Conservation (phyloP, 83 land plant species). For the Picea abies region DNA sequence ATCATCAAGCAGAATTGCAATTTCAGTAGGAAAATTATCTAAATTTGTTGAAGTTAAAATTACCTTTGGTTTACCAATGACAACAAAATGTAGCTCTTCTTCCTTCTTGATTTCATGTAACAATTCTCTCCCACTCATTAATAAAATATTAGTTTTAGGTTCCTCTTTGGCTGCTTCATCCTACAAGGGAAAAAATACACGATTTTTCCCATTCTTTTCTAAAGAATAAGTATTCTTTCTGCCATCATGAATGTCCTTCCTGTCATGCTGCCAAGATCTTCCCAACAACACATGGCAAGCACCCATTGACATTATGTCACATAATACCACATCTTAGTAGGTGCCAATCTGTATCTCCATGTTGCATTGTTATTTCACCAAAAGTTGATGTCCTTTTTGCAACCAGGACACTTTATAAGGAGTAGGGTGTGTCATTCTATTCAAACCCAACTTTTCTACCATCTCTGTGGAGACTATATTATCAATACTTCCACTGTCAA, state of each 20-base stretch:
- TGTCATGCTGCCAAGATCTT: background rate
- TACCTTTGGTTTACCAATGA: background rate
- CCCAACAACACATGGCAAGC: conserved; percentile 1
- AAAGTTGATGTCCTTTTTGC: background rate
- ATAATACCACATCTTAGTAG: background rate
- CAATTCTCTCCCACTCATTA: background rate
- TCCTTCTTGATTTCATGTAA: background rate
- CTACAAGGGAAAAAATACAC: background rate
- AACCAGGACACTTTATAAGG: background rate
- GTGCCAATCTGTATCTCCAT: background rate
- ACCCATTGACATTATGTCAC: background rate
- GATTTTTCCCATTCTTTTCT: background rate
- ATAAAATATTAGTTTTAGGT: background rate
- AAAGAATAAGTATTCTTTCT: background rate
- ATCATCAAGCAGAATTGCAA: background rate
- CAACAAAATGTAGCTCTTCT: background rate
- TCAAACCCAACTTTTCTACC: background rate
- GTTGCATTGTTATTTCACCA: background rate
- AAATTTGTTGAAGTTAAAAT: too few species aligned
- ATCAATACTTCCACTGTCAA: background rate
- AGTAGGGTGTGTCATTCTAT: background rate
- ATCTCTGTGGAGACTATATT: too few species aligned
- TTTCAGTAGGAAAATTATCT: background rate
- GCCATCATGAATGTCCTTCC: background rate
- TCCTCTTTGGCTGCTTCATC: background rate